Conservation (phyloP, 1,284 basidiomycete genomes). For the Malassezia furfur region DNA sequence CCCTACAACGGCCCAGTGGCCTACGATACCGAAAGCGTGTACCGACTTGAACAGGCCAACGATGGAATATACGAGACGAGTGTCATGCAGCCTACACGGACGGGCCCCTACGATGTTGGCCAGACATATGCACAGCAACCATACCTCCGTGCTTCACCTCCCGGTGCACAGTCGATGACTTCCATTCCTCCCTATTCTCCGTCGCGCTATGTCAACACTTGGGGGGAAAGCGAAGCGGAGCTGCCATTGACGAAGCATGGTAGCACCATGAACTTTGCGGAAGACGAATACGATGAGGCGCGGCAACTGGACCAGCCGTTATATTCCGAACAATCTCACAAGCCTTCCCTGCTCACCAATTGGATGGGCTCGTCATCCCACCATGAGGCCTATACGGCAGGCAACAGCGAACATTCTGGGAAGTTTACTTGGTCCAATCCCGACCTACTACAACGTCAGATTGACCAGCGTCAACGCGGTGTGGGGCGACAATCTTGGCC, state of each 20-base stretch:
- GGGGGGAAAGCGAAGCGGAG: slow-evolving; percentile 23
- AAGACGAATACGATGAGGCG: slow-evolving; percentile 39
- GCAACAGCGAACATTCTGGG: not conserved
- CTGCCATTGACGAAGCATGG: slow-evolving; percentile 28
- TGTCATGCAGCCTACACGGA: not conserved
- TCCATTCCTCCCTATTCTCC: not conserved
- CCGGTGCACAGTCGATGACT: not conserved
- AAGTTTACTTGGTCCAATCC: slow-evolving; percentile 14
- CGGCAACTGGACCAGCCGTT: slow-evolving; percentile 23
- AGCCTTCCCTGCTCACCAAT: slow-evolving; percentile 20
- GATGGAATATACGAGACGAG: not conserved
- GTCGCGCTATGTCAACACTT: not conserved
- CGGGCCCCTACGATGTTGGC: not conserved
- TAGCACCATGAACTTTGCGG: slow-evolving; percentile 36
- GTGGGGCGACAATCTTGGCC: slow-evolving; percentile 72
- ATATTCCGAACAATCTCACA: slow-evolving; percentile 10
- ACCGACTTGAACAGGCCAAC: not conserved
- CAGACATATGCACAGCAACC: not conserved
- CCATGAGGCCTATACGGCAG: not conserved
- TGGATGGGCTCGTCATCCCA: slow-evolving; percentile 1
- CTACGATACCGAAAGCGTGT: not conserved
- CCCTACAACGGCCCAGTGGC: not conserved
- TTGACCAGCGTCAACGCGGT: slow-evolving; percentile 56
- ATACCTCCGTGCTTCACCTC: not conserved
- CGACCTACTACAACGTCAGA: slow-evolving; percentile 35